phyloP scores from a whole-genome alignment of 495 filamentous ascomycete species.

The Evernia prunastri region DNA sequence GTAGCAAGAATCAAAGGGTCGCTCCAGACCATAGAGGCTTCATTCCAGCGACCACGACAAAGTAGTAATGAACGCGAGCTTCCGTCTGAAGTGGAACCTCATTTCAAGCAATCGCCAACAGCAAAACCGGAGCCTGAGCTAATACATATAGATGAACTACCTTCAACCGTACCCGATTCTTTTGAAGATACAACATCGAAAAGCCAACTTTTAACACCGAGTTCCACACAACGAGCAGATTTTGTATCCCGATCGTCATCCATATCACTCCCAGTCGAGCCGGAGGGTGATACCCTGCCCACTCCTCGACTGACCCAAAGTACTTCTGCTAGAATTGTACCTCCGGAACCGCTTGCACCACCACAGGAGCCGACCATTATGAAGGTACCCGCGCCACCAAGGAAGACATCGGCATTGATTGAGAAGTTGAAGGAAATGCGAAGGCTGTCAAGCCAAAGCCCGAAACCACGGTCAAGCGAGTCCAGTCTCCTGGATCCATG shows the following conservation, averaged over 20 bases:
- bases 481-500: slow-evolving; percentile 20
- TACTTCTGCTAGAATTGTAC: slow-evolving; percentile 14
- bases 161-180: slow-evolving; percentile 10
- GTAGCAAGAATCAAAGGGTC: not conserved
- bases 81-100: not conserved
- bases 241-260: slow-evolving; percentile 19
- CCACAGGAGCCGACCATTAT: not conserved
- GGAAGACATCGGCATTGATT: slow-evolving; percentile 15
- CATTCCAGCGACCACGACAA: not conserved
- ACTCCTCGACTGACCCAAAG: slow-evolving; percentile 23
- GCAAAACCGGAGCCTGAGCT: not conserved
- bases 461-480: slow-evolving; percentile 8
- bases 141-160: slow-evolving; percentile 1
- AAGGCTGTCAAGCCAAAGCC: slow-evolving; percentile 11
- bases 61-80: not conserved
- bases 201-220: slow-evolving; percentile 20
- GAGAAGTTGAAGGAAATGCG: slow-evolving; percentile 22
- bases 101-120: not conserved
- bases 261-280: slow-evolving; percentile 13
- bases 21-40: no score
- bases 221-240: slow-evolving; percentile 15
- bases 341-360: not conserved
- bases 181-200: slow-evolving; percentile 1
- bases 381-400: slow-evolving; percentile 3
- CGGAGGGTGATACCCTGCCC: slow-evolving; percentile 16